Evolutionary conservation across 1,139 yeast genomes (phyloP).

Genomic region (Kodamaea sp.): DNA sequence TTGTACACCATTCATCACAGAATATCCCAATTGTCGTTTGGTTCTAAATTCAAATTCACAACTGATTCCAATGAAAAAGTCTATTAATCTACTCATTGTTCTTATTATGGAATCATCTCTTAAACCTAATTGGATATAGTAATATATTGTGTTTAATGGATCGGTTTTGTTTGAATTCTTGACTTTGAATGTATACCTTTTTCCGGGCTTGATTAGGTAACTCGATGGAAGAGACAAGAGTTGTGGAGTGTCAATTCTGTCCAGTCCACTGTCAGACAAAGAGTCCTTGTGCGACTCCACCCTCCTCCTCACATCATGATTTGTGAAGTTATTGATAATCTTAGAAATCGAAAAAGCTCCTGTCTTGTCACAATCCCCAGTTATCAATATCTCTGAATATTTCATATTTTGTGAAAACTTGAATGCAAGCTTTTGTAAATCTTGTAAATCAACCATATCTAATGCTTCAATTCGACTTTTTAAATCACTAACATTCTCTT

Average conservation of each 20-base stretch:
- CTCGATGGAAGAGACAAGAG: conserved; percentile 21
- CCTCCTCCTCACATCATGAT: conserved; percentile 8
- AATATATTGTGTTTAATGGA: conserved; percentile 46
- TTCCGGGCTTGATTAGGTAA: conserved; percentile 31
- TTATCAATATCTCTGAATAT: conserved; percentile 41
- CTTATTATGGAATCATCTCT: conserved; percentile 30
- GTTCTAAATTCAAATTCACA: conserved; percentile 47
- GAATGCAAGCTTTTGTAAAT: conserved; percentile 19
- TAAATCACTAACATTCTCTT: conserved; percentile 48
- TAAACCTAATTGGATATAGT: conserved; percentile 54
- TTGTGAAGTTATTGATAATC: conserved; percentile 12
- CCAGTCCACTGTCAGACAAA: neutral
- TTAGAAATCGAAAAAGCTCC: conserved; percentile 13
- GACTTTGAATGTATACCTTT: conserved; percentile 26
- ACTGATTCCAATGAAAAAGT: conserved; percentile 39
- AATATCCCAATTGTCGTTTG: conserved; percentile 47
- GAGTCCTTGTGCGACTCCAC: neutral
- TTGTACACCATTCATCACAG: conserved; percentile 52
- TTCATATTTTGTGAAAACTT: conserved; percentile 21
- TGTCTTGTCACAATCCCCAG: conserved; percentile 40
- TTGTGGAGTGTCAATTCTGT: neutral
- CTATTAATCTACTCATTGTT: conserved; percentile 42
- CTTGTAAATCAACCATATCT: conserved; percentile 24
- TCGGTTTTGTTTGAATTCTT: conserved; percentile 34
- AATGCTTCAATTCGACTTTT: conserved; percentile 44